Conservation (phyloP, 169 alveolate species). For the Eimeria maxima region DNA sequence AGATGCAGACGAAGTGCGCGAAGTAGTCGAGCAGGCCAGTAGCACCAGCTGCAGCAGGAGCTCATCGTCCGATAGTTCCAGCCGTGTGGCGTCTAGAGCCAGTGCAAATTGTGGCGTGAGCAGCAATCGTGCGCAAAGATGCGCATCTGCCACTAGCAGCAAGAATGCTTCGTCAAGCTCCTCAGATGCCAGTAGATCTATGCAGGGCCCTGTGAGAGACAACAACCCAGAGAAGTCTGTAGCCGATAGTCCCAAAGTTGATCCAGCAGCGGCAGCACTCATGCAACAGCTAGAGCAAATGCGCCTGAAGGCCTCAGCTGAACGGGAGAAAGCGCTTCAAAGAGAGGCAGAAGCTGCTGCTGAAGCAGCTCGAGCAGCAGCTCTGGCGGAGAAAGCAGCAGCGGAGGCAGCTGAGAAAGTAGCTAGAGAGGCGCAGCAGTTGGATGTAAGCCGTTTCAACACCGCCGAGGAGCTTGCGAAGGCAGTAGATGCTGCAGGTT, state of each 20-base stretch:
- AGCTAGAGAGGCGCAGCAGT: conserved; percentile 64
- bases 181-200: background rate
- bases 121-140: background rate
- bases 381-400: conserved; percentile 32
- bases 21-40: conserved; percentile 5
- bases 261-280: conserved; percentile 58
- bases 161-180: background rate
- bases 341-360: conserved; percentile 72
- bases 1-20: conserved; percentile 21
- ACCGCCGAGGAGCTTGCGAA: conserved; percentile 78
- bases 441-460: conserved; percentile 67
- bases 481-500: conserved; percentile 80
- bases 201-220: background rate
- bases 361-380: conserved; percentile 63
- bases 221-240: background rate
- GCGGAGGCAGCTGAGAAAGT: conserved; percentile 57
- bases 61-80: background rate
- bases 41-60: conserved; percentile 77
- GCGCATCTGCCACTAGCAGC: conserved; percentile 30
- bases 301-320: conserved; percentile 63
- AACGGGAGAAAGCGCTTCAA: conserved; percentile 11
- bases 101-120: conserved; percentile 6
- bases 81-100: background rate
- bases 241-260: background rate
- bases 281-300: conserved; percentile 66